A percentile compares a stretch with the other conserved stretches of the same genome.
Evolutionary conservation across 2,329 filamentous ascomycete species (phyloP).

Genomic region (Pyrenophora seminiperda): DNA sequence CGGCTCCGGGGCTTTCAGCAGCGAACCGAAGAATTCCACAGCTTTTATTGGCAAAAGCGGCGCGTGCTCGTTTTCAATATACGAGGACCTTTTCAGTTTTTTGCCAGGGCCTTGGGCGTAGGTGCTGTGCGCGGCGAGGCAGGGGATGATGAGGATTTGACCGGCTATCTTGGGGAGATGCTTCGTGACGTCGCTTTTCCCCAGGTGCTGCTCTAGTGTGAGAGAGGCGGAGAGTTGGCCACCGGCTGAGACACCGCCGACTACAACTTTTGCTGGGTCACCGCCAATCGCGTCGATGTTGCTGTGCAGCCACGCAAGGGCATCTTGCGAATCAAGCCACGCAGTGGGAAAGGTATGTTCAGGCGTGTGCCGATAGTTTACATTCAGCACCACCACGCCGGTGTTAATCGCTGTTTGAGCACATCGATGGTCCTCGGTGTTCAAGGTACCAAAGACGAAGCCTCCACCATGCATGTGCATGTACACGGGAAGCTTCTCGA

Average conservation of each 20-base stretch:
- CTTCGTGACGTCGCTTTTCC: slow-evolving; percentile 38
- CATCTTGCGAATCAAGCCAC: slow-evolving; percentile 61
- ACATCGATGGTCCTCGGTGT: slow-evolving; percentile 60
- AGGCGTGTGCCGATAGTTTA: slow-evolving; percentile 65
- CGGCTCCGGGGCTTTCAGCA: slow-evolving; percentile 24
- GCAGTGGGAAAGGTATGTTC: slow-evolving; percentile 59
- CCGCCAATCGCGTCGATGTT: slow-evolving; percentile 49
- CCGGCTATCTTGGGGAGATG: slow-evolving; percentile 51
- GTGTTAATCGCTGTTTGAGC: slow-evolving; percentile 53
- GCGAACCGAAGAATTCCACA: slow-evolving; percentile 41
- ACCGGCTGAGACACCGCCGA: slow-evolving; percentile 59
- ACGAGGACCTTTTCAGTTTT: slow-evolving; percentile 51
- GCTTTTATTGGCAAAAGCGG: slow-evolving; percentile 53
- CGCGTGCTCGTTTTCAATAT: slow-evolving; percentile 52
- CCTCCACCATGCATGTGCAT: slow-evolving; percentile 60
- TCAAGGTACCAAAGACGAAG: slow-evolving; percentile 61
- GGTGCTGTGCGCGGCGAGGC: slow-evolving; percentile 46
- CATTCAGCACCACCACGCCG: slow-evolving; percentile 56
- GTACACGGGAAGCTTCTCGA: slow-evolving; percentile 55
- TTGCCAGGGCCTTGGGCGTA: slow-evolving; percentile 48
- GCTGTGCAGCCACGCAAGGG: slow-evolving; percentile 60
- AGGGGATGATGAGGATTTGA: slow-evolving; percentile 50
- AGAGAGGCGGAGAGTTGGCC: slow-evolving; percentile 57
- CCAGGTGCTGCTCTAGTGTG: slow-evolving; percentile 52
- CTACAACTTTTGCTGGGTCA: slow-evolving; percentile 52